Evolutionary conservation across 2,329 filamentous ascomycete genomes (phyloP), one percentile per base, ranked within the genome.

Genomic region (Akanthomyces uredinophilus): DNA sequence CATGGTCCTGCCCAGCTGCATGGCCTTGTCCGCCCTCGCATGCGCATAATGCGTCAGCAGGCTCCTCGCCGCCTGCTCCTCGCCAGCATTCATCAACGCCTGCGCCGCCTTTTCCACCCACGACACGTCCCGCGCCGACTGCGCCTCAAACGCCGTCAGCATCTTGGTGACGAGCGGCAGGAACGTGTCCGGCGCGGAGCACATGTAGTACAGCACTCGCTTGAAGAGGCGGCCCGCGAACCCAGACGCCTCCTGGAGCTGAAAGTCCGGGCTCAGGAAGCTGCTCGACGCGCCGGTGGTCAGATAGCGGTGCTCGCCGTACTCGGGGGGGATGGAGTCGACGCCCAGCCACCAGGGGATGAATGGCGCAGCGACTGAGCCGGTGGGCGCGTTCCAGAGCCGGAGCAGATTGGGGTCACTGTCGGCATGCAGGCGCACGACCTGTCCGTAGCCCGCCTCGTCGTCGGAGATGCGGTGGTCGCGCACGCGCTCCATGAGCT

Each of bases 401-500:
- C 68, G 67, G 24, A 69, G 61, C 32, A 70, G 60, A 46, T 69
- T 67, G 3, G 67, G 22, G 2, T 14, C 5, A 22, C 61, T 46
- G 43, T 64, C 65, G 8, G 32, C 64, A 49, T 64, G 64, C 5
- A 71, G 64, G 35, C 66, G 66, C 27, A 70, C 67, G 20, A 71
- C 65, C 57, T 71, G 69, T 1, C 69, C 69, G 64, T 71, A 71
- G 18, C 69, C 69, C 14, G 69, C 67, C 61, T 71, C 63, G 59
- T 70, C 69, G 49, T 71, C 69, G 20, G 67, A 60, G 55, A 70
- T 67, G 59, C 69, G 68, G 32, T 53, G 66, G 55, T 71, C 69
- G 44, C 69, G 69, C 16, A 71, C 69, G 29, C 68, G 66, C 62
- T 75, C 73, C 66, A 79, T 78, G 3, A 83, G 70, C 63, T 82